Evolutionary conservation across 1,284 basidiomycete species (phyloP).

Genomic region (Ceratobasidium sp.): DNA sequence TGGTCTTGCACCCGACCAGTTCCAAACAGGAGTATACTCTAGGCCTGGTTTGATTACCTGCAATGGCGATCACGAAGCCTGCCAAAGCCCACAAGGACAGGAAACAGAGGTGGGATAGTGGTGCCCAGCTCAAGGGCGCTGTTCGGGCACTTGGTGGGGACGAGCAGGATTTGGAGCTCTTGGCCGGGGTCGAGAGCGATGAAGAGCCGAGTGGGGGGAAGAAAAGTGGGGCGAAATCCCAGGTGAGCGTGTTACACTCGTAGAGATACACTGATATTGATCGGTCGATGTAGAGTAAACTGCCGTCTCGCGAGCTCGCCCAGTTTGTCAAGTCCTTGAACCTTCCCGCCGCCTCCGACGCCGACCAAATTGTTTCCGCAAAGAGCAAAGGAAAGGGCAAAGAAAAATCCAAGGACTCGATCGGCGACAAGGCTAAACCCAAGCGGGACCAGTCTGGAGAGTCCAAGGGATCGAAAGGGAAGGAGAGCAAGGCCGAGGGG

Average conservation of each 20-base stretch:
- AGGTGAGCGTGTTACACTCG: neutral
- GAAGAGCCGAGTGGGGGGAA: slow-evolving; percentile 52
- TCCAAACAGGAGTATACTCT: slow-evolving; percentile 5
- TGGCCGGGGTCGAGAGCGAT: slow-evolving; percentile 59
- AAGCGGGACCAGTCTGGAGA: neutral
- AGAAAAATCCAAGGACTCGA: slow-evolving; percentile 50
- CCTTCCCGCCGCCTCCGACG: slow-evolving; percentile 18
- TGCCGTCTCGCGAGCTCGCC: slow-evolving; percentile 51
- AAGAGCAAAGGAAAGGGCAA: slow-evolving; percentile 9
- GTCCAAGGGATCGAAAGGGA: slow-evolving; percentile 46
- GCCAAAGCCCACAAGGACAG: slow-evolving; percentile 15
- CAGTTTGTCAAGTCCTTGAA: slow-evolving; percentile 44
- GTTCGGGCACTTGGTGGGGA: slow-evolving; percentile 64
- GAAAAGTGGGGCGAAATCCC: slow-evolving; percentile 52
- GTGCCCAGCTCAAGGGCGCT: slow-evolving; percentile 23
- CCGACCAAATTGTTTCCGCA: neutral
- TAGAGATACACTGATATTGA: slow-evolving; percentile 2
- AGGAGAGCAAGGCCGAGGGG: slow-evolving; percentile 54
- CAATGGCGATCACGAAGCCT: slow-evolving; percentile 32
- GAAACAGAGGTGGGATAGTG: neutral
- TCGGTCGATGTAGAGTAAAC: slow-evolving; percentile 3
- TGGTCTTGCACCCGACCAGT: neutral
- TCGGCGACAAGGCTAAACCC: neutral
- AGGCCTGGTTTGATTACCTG: neutral
- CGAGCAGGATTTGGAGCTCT: slow-evolving; percentile 62